Percentiles rank a stretch among this genome's conserved stretches.
phyloP scores from a whole-genome alignment of 1,139 yeast genomes.

The Zygoascus sp. region DNA sequence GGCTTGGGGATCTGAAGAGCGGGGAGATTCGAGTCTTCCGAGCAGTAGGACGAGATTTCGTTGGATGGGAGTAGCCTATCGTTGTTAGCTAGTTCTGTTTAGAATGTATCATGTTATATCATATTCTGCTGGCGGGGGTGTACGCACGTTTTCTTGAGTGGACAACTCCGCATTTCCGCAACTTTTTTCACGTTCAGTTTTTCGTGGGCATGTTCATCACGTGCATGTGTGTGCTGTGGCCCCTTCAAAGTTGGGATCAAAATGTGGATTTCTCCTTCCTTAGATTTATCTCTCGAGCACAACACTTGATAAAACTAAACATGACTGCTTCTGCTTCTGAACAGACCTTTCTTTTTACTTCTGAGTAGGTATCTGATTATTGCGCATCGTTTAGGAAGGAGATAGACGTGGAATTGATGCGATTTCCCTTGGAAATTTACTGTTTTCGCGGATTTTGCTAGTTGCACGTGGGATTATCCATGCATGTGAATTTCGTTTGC shows the following conservation, averaged over 20 bases:
- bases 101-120: background rate
- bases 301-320: slow-evolving; percentile 7
- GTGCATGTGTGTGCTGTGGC: background rate
- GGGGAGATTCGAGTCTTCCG: slow-evolving; percentile 82
- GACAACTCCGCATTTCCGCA: background rate
- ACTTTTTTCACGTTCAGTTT: background rate
- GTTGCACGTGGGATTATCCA: slow-evolving; percentile 4
- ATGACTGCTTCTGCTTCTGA: slow-evolving; percentile 34
- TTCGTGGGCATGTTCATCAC: background rate
- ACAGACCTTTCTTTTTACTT: slow-evolving; percentile 70
- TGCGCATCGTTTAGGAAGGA: background rate
- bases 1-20: slow-evolving; percentile 63
- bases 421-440: background rate
- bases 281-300: slow-evolving; percentile 3
- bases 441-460: background rate
- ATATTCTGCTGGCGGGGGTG: no score
- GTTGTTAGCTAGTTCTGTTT: background rate
- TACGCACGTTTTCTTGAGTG: no score
- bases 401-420: background rate
- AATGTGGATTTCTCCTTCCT: slow-evolving; percentile 8
- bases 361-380: slow-evolving; percentile 53
- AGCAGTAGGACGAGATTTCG: slow-evolving; percentile 55
- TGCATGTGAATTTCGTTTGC: slow-evolving; percentile 11
- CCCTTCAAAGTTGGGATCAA: background rate
- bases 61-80: slow-evolving; percentile 49